Conservation (phyloP, 768 basidiomycete species). For the Mycena amicta region DNA sequence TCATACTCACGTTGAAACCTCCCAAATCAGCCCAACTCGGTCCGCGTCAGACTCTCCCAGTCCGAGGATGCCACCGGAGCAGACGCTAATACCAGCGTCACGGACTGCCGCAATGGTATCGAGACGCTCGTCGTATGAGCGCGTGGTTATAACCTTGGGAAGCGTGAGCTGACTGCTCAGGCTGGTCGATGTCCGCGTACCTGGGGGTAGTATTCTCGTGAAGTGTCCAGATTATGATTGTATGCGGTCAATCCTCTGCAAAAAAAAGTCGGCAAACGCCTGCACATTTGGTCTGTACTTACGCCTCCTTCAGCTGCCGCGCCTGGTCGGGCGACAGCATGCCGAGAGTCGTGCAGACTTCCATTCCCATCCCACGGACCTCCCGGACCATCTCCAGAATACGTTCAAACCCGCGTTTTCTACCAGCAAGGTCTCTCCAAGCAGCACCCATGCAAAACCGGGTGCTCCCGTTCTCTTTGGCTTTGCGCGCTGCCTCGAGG, state of each 20-base stretch:
- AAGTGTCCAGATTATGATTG: conserved; percentile 98
- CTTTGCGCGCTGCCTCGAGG: conserved; percentile 87
- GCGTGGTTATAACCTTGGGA: conserved; percentile 87
- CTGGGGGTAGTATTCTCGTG: conserved; percentile 93
- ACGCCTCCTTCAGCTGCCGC: conserved; percentile 89
- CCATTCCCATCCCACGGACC: conserved; percentile 96
- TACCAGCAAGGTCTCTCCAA: conserved; percentile 92
- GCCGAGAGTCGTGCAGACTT: conserved; percentile 97
- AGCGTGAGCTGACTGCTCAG: no score
- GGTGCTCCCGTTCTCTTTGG: conserved; percentile 95
- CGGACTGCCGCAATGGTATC: conserved; percentile 89
- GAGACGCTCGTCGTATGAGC: conserved; percentile 91
- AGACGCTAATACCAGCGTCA: conserved; percentile 95
- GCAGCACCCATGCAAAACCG: conserved; percentile 99
- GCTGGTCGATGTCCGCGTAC: no score
- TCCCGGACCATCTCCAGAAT: conserved; percentile 91
- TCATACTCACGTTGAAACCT: conserved; percentile 81
- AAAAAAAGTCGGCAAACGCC: no score
- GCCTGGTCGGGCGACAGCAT: conserved; percentile 97
- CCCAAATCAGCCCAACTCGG: conserved; percentile 91
- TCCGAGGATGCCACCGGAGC: conserved; percentile 94
- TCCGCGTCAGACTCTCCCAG: conserved; percentile 90
- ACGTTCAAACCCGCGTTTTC: conserved; percentile 90
- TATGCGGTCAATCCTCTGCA: conserved; percentile 90
- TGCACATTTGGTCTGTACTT: no score